Base-by-base conservation (phyloP, 495 filamentous ascomycete species). In the Cudoniella acicularis region DNA sequence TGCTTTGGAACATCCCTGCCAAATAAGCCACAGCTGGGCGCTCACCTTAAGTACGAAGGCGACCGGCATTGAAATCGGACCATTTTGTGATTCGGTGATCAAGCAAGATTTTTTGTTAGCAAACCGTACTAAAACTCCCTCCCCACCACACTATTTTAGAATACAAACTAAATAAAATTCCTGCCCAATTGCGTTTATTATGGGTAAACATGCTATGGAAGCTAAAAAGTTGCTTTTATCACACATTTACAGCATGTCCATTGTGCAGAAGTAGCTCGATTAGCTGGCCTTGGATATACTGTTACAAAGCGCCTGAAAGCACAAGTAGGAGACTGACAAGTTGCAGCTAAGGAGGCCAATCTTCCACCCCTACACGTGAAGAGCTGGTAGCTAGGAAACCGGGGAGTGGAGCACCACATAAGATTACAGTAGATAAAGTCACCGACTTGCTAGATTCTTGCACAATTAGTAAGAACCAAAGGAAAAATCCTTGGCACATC, bases 391-490 rank as follows among this genome's bases (percentile, higher is more conserved):
- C 25, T 6, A 2, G 30, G n/a, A 54, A 54, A 16, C 16, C 10
- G 10, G 30, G 51, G 2, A 18, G 4, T 2, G 48, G 48, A 22
- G 48, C 48, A 10, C 2, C 11, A 10, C 10, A 3, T 8, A 50
- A 50, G 21, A 2, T 41, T 18, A 18, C 30, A 41, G 30, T 11
- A 22, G 22, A 41, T 1, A 30, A 47, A 10, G 22, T 48, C 3
- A 47, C 24, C 8, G 3, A 56, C 16, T 36, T 56, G n/a, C n/a
- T 56, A 16, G 41, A 56, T 47, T 16, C 54, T 48, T 56, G 21
- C 36, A 56, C 21, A n/a, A 47, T 56, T 10, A 47, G 48, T 48
- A 56, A 56, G 41, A 56, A 18, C 2, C 21, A 56, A 49, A 6
- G 54, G 3, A 56, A 48, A 17, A 56, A 56, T 20, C 54, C 48